Evolutionary conservation across 2,329 filamentous ascomycete species (phyloP).

Genomic region (Fusarium temperatum): DNA sequence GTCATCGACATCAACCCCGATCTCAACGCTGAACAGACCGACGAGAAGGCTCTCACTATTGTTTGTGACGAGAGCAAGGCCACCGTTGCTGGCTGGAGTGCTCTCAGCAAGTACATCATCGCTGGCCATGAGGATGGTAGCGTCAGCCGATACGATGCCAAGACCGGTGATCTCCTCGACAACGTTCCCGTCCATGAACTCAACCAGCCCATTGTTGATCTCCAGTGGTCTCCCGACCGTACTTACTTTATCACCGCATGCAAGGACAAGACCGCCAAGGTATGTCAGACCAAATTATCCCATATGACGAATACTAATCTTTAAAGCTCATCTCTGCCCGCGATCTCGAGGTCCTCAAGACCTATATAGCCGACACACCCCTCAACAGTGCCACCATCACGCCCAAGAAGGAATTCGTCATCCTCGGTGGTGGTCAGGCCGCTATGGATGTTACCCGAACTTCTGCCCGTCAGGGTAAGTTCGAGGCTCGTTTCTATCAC

Average conservation of each 20-base stretch:
- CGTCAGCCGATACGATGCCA: conserved; percentile 89
- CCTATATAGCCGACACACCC: conserved; percentile 89
- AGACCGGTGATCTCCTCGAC: conserved; percentile 85
- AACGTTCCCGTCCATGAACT: conserved; percentile 88
- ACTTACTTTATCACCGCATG: conserved; percentile 98
- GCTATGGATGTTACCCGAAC: conserved; percentile 99
- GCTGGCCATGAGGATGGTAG: conserved; percentile 96
- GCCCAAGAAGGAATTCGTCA: conserved; percentile 95
- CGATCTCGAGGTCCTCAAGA: conserved; percentile 92
- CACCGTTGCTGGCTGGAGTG: conserved; percentile 97
- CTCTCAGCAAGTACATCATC: conserved; percentile 94
- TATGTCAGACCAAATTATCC: conserved; percentile 47
- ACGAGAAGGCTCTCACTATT: conserved; percentile 86
- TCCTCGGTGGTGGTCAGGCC: conserved; percentile 96
- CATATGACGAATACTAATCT: conserved; percentile 14
- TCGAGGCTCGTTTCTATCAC: conserved; percentile 99
- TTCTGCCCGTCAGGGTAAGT: conserved; percentile 93
- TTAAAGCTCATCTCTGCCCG: conserved; percentile 79
- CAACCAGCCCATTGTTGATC: conserved; percentile 84
- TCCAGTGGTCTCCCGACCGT: conserved; percentile 93
- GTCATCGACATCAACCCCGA: conserved; percentile 90
- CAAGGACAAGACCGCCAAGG: conserved; percentile 97
- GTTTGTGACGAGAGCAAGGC: conserved; percentile 96
- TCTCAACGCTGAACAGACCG: conserved; percentile 81
- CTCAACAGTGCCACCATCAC: conserved; percentile 96